Percentiles rank a stretch among this genome's conserved stretches.
Conservation (phyloP, 331 rosid species). For the Cucumis variabilis region DNA sequence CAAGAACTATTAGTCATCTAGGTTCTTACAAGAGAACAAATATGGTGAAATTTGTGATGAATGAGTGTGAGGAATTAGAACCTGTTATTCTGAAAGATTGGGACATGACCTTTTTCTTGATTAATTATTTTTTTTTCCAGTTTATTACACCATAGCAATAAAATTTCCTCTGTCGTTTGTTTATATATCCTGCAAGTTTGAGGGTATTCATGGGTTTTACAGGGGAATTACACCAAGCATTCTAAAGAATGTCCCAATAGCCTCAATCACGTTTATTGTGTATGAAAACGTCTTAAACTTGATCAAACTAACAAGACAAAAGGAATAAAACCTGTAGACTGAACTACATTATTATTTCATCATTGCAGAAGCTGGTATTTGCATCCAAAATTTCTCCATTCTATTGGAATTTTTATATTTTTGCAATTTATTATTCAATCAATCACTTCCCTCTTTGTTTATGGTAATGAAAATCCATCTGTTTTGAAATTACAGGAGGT, state of each 20-base stretch:
- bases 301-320: slow-evolving; percentile 55
- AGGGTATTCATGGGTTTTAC: slow-evolving; percentile 86
- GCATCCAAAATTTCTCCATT: neutral
- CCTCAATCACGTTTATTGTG: slow-evolving; percentile 81
- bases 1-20: too few relatives aligned
- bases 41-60: too few relatives aligned
- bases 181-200: slow-evolving; percentile 56
- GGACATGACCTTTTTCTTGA: too few relatives aligned
- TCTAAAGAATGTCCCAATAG: slow-evolving; percentile 85
- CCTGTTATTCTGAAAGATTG: too few relatives aligned
- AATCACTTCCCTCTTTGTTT: neutral
- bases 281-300: slow-evolving; percentile 75
- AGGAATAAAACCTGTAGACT: slow-evolving; percentile 41
- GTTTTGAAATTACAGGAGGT: slow-evolving; percentile 10
- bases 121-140: too few relatives aligned
- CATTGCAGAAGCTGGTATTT: slow-evolving; percentile 20
- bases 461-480: slow-evolving; percentile 7
- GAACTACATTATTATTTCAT: neutral
- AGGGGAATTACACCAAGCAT: slow-evolving; percentile 86
- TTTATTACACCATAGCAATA: neutral
- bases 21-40: too few relatives aligned
- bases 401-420: neutral
- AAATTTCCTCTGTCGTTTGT: neutral
- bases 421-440: neutral
- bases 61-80: too few relatives aligned